Conservation (phyloP, 768 basidiomycete genomes). For the Agrocybe chaxingu region DNA sequence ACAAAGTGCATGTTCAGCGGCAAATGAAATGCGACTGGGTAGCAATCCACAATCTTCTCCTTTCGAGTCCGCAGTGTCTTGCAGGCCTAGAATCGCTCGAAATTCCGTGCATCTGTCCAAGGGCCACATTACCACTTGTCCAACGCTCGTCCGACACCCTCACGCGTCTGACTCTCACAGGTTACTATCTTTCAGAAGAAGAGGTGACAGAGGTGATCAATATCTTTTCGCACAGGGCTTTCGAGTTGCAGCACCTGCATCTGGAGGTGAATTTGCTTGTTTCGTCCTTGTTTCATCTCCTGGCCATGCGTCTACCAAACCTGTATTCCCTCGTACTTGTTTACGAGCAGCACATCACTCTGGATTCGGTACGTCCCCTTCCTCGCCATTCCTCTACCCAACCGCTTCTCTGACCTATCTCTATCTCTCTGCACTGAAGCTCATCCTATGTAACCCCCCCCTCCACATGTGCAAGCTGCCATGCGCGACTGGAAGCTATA, state of each 20-base stretch:
- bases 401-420: not conserved
- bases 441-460: not conserved
- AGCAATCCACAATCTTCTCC: conserved; percentile 9
- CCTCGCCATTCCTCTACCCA: not conserved
- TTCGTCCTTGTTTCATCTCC: conserved; percentile 13
- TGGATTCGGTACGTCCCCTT: not conserved
- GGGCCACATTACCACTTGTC: conserved; percentile 19
- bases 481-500: conserved; percentile 8
- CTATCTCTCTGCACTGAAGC: not conserved
- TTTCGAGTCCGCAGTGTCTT: conserved; percentile 7
- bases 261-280: conserved; percentile 20
- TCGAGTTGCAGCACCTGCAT: conserved; percentile 18
- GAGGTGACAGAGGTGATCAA: conserved; percentile 22
- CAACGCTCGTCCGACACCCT: conserved; percentile 22
- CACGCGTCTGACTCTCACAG: conserved; percentile 19
- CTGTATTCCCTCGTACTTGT: conserved; percentile 21
- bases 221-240: conserved; percentile 18
- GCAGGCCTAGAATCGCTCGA: conserved; percentile 18
- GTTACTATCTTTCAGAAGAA: conserved; percentile 16
- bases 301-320: conserved; percentile 20
- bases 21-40: conserved; percentile 7
- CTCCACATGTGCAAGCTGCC: not conserved
- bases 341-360: not conserved
- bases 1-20: not conserved
- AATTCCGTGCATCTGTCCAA: conserved; percentile 18